Percentiles rank a stretch among this genome's conserved stretches.
Evolutionary conservation across 1,284 basidiomycete species (phyloP).

Genomic region (Ustilago hordei): DNA sequence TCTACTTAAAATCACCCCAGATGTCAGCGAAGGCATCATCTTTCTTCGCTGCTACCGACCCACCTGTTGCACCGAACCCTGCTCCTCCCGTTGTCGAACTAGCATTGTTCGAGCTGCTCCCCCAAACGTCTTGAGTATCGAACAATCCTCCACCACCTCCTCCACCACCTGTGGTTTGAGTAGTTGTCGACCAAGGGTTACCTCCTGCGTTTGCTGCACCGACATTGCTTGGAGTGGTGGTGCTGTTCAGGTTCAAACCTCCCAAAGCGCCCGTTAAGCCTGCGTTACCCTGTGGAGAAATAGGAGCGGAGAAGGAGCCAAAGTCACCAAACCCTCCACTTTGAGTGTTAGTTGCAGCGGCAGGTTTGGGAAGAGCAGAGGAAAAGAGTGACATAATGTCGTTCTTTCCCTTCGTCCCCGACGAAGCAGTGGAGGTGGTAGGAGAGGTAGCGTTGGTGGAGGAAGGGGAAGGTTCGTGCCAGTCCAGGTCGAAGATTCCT

Average conservation of each 20-base stretch:
- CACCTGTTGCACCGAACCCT: not conserved
- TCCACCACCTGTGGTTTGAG: not conserved
- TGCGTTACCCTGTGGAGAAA: slow-evolving; percentile 3
- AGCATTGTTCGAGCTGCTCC: slow-evolving; percentile 4
- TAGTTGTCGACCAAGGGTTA: slow-evolving; percentile 27
- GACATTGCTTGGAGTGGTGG: not conserved
- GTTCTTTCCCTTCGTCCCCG: slow-evolving; percentile 73
- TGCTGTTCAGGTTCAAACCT: slow-evolving; percentile 22
- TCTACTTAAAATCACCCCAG: slow-evolving; percentile 67
- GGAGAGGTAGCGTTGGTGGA: slow-evolving; percentile 58
- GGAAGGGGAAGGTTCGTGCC: slow-evolving; percentile 71
- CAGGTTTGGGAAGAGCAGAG: slow-evolving; percentile 5
- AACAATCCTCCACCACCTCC: slow-evolving; percentile 37
- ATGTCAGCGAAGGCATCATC: slow-evolving; percentile 68
- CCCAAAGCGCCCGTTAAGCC: slow-evolving; percentile 26
- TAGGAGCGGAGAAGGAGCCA: slow-evolving; percentile 15
- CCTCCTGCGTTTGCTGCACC: not conserved
- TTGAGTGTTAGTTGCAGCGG: not conserved
- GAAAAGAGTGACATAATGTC: slow-evolving; percentile 86
- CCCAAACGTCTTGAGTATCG: slow-evolving; percentile 63
- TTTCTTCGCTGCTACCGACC: slow-evolving; percentile 34
- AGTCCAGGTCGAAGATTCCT: slow-evolving; percentile 87
- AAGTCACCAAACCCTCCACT: slow-evolving; percentile 35
- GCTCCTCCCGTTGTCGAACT: not conserved
- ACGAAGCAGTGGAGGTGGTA: slow-evolving; percentile 69